These are phyloP conservation scores for Plasmodium vivax DNA, from an alignment of 169 alveolate genomes.

Conservation along the genomic window DNA sequence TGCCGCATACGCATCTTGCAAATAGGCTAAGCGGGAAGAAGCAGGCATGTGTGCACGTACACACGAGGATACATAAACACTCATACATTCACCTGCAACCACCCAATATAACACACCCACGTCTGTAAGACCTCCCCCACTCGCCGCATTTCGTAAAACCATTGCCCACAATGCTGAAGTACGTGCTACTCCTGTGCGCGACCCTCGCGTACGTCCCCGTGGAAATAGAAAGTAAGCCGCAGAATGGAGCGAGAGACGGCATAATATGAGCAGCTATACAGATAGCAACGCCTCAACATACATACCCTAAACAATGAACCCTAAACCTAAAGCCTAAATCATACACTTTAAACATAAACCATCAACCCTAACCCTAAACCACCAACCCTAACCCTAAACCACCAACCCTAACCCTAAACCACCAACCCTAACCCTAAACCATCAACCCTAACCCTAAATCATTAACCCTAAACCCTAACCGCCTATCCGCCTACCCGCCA, in stretches of 20 bases:
- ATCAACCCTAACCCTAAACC: too few relatives aligned
- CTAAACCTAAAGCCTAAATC: too few relatives aligned
- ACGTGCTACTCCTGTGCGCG: not conserved
- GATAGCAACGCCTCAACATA: too few relatives aligned
- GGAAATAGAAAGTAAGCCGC: not conserved
- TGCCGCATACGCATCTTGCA: not conserved
- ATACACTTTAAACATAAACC: too few relatives aligned
- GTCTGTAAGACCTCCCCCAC: not conserved
- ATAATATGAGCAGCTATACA: not conserved
- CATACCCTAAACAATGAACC: too few relatives aligned
- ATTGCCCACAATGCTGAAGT: not conserved
- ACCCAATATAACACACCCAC: not conserved
- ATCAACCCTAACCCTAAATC: too few relatives aligned
- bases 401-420: too few relatives aligned
- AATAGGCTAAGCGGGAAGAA: not conserved
- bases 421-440: too few relatives aligned
- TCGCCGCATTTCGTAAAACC: not conserved
- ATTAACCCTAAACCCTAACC: not conserved
- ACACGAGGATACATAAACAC: not conserved
- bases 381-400: too few relatives aligned
- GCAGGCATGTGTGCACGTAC: not conserved
- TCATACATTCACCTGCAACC: not conserved
- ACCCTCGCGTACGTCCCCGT: not conserved
- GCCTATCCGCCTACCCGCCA: not conserved
- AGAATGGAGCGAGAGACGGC: not conserved